These are phyloP conservation scores for Agaricus subrufescens DNA, from an alignment of 768 basidiomycete species.

Conservation along the genomic window DNA sequence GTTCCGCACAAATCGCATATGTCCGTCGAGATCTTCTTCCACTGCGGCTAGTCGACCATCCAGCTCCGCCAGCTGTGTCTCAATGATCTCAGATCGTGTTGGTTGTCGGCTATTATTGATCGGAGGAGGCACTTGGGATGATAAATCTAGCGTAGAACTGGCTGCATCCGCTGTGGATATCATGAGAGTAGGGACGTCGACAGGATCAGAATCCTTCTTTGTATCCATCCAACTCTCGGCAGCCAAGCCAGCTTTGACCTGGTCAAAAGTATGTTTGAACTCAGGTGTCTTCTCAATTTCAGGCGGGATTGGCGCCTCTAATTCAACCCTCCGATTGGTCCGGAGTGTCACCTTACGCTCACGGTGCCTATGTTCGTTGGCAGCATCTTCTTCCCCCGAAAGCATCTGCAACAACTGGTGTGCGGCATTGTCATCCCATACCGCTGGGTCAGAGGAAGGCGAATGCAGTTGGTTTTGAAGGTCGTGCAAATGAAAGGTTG, in stretches of 20 bases:
- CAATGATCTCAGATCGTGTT: slow-evolving; percentile 54
- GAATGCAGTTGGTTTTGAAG: slow-evolving; percentile 37
- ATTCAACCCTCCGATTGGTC: slow-evolving; percentile 26
- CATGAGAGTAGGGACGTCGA: neutral
- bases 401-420: slow-evolving; percentile 39
- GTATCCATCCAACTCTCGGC: slow-evolving; percentile 28
- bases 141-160: neutral
- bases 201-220: neutral
- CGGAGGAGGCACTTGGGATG: slow-evolving; percentile 17
- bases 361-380: slow-evolving; percentile 17
- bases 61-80: slow-evolving; percentile 60
- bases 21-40: slow-evolving; percentile 57
- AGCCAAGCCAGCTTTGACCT: slow-evolving; percentile 82
- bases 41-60: slow-evolving; percentile 50
- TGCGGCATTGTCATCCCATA: slow-evolving; percentile 41
- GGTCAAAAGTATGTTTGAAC: slow-evolving; percentile 79
- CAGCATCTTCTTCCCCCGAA: slow-evolving; percentile 22
- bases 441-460: slow-evolving; percentile 20
- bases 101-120: slow-evolving; percentile 29
- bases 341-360: slow-evolving; percentile 26
- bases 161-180: neutral
- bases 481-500: slow-evolving; percentile 77
- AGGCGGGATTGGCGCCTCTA: slow-evolving; percentile 39
- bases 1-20: slow-evolving; percentile 74
- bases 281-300: slow-evolving; percentile 58